These are phyloP conservation scores for Ramularia endophylla DNA, from an alignment of 2,329 filamentous ascomycete genomes.

Conservation along the genomic window DNA sequence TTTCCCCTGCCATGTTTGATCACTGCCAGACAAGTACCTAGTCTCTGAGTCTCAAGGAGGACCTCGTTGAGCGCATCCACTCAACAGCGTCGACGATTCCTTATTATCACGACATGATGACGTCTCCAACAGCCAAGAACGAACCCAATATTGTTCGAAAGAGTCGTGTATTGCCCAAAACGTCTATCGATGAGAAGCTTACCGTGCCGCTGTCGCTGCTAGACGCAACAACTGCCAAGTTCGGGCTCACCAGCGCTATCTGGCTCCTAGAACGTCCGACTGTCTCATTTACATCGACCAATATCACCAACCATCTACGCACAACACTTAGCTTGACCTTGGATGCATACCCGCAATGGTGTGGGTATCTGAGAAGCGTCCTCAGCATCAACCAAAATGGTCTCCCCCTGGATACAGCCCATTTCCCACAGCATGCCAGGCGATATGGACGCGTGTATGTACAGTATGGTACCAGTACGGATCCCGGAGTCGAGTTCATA, in stretches of 20 bases:
- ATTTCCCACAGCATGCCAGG: constrained; percentile 3
- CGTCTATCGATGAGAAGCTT: not conserved
- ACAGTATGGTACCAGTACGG: constrained; percentile 3
- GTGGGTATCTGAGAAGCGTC: constrained; percentile 4
- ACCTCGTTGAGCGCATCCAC: too few relatives aligned
- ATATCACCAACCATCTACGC: constrained; percentile 1
- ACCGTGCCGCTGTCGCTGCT: constrained; percentile 5
- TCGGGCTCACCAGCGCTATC: constrained; percentile 5
- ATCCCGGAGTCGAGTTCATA: constrained; percentile 4
- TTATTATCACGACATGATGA: not conserved
- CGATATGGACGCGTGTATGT: constrained; percentile 8
- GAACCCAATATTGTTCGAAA: not conserved
- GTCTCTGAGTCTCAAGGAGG: too few relatives aligned
- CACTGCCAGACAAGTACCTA: too few relatives aligned
- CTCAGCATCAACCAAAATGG: not conserved
- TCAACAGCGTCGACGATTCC: too few relatives aligned
- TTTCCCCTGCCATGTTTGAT: too few relatives aligned
- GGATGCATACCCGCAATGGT: constrained; percentile 5
- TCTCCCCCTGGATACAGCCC: not conserved
- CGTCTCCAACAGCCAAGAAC: not conserved
- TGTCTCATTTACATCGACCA: not conserved
- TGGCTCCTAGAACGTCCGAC: constrained; percentile 6
- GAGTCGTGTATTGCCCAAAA: not conserved
- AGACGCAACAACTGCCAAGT: constrained; percentile 7
- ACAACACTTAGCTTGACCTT: constrained; percentile 1